Evolutionary conservation across 176 grass and related monocot species (phyloP).

Genomic region (Aegilops longissima): DNA sequence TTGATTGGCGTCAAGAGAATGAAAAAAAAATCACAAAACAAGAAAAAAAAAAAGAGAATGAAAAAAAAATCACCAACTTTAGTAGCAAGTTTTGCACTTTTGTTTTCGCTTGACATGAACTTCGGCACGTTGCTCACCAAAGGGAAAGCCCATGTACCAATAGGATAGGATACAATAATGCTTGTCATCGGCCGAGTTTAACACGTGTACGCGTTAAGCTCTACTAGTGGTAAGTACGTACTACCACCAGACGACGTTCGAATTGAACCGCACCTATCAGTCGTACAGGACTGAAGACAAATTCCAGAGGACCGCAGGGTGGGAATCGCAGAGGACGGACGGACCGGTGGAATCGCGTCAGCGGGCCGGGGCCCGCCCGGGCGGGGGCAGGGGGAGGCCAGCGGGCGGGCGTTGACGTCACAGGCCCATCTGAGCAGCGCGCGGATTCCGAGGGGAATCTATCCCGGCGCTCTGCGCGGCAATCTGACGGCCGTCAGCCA

Average conservation of each 20-base stretch:
- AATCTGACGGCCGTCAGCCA: slow-evolving; percentile 51
- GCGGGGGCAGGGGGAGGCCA: neutral
- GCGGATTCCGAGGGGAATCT: slow-evolving; percentile 55
- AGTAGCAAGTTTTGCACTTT: no score
- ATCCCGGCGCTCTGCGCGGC: slow-evolving; percentile 30
- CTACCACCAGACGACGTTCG: neutral
- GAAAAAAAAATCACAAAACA: no score
- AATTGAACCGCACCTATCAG: neutral
- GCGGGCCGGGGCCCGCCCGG: neutral
- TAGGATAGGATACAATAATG: neutral
- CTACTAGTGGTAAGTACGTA: no score
- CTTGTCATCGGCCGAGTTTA: neutral
- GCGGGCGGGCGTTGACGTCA: slow-evolving; percentile 40
- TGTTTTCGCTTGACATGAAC: no score
- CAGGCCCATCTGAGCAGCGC: neutral
- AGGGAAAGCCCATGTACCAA: no score
- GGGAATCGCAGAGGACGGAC: neutral
- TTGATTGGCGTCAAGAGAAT: no score
- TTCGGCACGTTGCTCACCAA: no score
- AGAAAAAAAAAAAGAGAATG: no score
- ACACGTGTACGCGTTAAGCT: neutral
- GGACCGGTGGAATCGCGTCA: slow-evolving; percentile 48
- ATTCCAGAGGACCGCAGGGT: neutral
- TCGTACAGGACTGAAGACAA: neutral
- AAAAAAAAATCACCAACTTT: no score